A percentile compares a stretch with the other conserved stretches of the same genome.
phyloP scores from a whole-genome alignment of 768 basidiomycete genomes.

The Lentinula sp. region DNA sequence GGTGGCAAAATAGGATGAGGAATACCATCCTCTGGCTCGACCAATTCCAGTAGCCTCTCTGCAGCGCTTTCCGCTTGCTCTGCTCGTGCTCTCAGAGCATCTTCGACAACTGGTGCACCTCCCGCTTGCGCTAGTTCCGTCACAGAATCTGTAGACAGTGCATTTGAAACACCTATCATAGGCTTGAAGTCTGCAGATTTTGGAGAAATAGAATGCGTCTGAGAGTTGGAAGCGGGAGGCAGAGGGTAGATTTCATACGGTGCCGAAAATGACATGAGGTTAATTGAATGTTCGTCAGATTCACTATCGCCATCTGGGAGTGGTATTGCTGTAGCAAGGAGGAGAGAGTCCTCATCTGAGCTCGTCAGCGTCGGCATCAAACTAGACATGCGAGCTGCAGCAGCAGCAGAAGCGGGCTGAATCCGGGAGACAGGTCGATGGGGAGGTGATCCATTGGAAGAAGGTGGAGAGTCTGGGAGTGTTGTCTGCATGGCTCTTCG shows the following conservation, averaged over 20 bases:
- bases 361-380: constrained; percentile 32
- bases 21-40: constrained; percentile 63
- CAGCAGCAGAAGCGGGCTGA: constrained; percentile 28
- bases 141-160: constrained; percentile 52
- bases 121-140: constrained; percentile 23
- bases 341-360: constrained; percentile 51
- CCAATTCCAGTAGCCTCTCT: constrained; percentile 78
- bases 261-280: constrained; percentile 68
- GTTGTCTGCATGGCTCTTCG: constrained; percentile 32
- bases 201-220: constrained; percentile 46
- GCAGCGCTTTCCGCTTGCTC: constrained; percentile 94
- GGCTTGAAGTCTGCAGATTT: constrained; percentile 45
- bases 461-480: constrained; percentile 31
- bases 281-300: constrained; percentile 57
- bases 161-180: constrained; percentile 46
- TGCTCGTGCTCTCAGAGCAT: constrained; percentile 79
- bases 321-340: constrained; percentile 69
- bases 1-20: constrained; percentile 49
- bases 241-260: constrained; percentile 49
- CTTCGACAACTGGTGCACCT: constrained; percentile 62
- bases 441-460: constrained; percentile 11
- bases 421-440: not conserved
- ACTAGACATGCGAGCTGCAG: constrained; percentile 35
- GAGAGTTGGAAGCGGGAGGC: constrained; percentile 27
- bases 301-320: constrained; percentile 70